These are phyloP conservation scores for Lecanoromycetidae sp. DNA, from an alignment of 2,329 filamentous ascomycete species.

Conservation along the genomic window DNA sequence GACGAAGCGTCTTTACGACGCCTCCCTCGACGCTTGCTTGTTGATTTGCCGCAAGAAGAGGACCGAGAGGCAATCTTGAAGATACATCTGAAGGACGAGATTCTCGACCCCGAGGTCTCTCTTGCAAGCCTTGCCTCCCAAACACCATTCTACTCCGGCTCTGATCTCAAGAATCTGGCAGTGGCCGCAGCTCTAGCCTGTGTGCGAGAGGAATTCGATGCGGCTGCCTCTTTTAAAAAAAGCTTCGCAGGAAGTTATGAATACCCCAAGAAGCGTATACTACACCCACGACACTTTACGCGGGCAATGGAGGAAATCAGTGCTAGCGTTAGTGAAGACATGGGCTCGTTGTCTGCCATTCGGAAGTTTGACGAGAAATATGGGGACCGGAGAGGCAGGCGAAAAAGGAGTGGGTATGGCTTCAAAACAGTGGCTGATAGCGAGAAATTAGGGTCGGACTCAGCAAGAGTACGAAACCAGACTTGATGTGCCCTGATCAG, in stretches of 20 bases:
- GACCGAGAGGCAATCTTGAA: constrained; percentile 37
- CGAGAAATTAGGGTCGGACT: constrained; percentile 23
- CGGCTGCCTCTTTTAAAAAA: constrained; percentile 11
- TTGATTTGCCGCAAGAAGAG: constrained; percentile 37
- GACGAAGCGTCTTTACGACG: constrained; percentile 49
- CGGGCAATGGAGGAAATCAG: constrained; percentile 78
- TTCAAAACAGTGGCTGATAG: constrained; percentile 26
- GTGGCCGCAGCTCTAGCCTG: constrained; percentile 39
- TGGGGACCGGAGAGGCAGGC: constrained; percentile 61
- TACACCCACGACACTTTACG: constrained; percentile 65
- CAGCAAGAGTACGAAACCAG: constrained; percentile 30
- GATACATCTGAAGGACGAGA: constrained; percentile 38
- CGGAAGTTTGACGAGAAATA: constrained; percentile 94
- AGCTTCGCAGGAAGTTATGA: constrained; percentile 13
- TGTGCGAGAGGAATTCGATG: constrained; percentile 36
- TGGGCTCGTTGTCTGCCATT: constrained; percentile 73
- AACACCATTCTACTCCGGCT: constrained; percentile 40
- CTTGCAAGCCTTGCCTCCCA: constrained; percentile 32
- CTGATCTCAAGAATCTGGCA: constrained; percentile 40
- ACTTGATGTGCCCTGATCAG: not conserved
- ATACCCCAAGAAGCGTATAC: constrained; percentile 56
- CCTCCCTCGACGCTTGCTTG: constrained; percentile 36
- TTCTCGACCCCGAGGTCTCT: constrained; percentile 31
- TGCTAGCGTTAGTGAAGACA: constrained; percentile 87
- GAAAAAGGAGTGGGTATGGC: constrained; percentile 47